phyloP scores from a whole-genome alignment of 148 eudicot genomes.

The Drosera capensis region DNA sequence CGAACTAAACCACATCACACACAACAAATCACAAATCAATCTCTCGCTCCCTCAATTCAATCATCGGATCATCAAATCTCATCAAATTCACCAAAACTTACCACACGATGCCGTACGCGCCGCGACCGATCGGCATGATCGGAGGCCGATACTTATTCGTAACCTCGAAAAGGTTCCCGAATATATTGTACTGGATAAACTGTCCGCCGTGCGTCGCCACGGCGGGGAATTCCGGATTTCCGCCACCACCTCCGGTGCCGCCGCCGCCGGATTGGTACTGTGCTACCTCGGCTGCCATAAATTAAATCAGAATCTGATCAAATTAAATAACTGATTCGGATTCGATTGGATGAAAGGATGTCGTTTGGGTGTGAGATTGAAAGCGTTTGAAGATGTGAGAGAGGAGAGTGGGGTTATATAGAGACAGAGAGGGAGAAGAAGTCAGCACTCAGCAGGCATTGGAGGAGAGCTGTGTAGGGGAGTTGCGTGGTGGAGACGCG shows the following conservation, averaged over 20 bases:
- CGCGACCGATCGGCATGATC: constrained; percentile 88
- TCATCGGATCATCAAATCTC: too few species aligned
- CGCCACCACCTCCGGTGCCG: background rate
- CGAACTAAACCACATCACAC: constrained; percentile 25
- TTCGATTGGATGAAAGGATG: too few species aligned
- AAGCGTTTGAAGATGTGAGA: too few species aligned
- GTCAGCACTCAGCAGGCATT: too few species aligned
- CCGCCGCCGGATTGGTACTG: background rate
- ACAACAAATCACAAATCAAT: background rate
- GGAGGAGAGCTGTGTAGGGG: too few species aligned
- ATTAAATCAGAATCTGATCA: too few species aligned
- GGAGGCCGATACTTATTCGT: constrained; percentile 81
- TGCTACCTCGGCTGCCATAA: background rate
- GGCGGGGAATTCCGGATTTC: constrained; percentile 45
- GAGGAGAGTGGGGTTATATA: too few species aligned
- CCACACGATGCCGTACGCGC: constrained; percentile 98
- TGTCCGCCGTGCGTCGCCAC: constrained; percentile 51
- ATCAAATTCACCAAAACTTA: too few species aligned
- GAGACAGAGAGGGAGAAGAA: too few species aligned
- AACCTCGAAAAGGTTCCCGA: constrained; percentile 57
- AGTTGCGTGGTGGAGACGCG: too few species aligned
- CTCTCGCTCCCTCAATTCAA: background rate
- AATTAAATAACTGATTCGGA: too few species aligned
- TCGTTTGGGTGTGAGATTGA: too few species aligned
- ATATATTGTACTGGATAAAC: constrained; percentile 59